phyloP scores from a whole-genome alignment of 495 filamentous ascomycete species.

The Stereocaulon alpinum region DNA sequence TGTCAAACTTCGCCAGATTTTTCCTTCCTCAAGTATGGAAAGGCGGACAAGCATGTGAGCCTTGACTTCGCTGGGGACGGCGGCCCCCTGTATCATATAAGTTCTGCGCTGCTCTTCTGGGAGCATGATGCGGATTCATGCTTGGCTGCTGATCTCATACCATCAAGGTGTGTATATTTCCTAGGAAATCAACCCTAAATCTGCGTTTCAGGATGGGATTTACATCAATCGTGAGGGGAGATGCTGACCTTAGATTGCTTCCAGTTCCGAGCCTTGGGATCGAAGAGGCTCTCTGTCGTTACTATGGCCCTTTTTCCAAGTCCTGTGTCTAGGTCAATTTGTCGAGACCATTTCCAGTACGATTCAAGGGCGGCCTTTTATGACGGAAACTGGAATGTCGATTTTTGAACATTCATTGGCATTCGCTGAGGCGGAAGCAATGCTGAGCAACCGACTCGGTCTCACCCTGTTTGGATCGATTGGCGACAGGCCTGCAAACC shows the following conservation, averaged over 20 bases:
- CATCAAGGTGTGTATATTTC: background rate
- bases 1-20: slow-evolving; percentile 85
- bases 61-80: slow-evolving; percentile 66
- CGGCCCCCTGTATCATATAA: slow-evolving; percentile 57
- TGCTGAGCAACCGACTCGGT: slow-evolving; percentile 64
- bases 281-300: slow-evolving; percentile 68
- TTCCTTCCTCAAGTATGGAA: slow-evolving; percentile 60
- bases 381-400: slow-evolving; percentile 89
- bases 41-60: slow-evolving; percentile 50
- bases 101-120: slow-evolving; percentile 56
- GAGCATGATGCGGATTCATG: slow-evolving; percentile 61
- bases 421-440: slow-evolving; percentile 89
- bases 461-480: slow-evolving; percentile 52
- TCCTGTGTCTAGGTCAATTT: slow-evolving; percentile 76
- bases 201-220: too few species aligned
- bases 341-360: slow-evolving; percentile 78
- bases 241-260: too few species aligned
- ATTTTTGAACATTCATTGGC: slow-evolving; percentile 93
- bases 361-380: slow-evolving; percentile 69
- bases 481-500: slow-evolving; percentile 8
- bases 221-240: too few species aligned
- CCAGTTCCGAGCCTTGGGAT: slow-evolving; percentile 19
- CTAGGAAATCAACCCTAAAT: too few species aligned
- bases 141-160: slow-evolving; percentile 57
- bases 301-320: slow-evolving; percentile 80